These are phyloP conservation scores for Gloeopeniophorella convolvens DNA, from an alignment of 768 basidiomycete species.

Conservation along the genomic window DNA sequence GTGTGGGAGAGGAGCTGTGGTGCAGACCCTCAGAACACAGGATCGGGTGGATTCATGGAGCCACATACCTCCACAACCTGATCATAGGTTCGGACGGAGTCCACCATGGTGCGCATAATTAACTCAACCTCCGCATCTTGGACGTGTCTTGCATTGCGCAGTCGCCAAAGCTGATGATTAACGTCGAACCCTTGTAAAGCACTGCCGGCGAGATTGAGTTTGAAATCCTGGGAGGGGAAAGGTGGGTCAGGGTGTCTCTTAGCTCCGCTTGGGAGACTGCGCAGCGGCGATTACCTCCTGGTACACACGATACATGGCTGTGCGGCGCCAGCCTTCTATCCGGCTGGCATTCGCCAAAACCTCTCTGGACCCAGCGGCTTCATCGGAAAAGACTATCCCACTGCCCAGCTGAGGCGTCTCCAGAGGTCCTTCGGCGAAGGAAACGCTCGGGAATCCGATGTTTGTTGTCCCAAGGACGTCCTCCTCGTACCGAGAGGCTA, in stretches of 20 bases:
- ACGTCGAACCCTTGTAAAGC: constrained; percentile 80
- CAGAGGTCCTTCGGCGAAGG: constrained; percentile 42
- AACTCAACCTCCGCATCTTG: constrained; percentile 63
- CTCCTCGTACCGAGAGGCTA: constrained; percentile 91
- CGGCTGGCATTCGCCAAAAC: constrained; percentile 69
- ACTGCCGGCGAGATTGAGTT: constrained; percentile 42
- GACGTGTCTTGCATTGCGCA: constrained; percentile 69
- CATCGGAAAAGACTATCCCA: constrained; percentile 76
- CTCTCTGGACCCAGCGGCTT: constrained; percentile 58
- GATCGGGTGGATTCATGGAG: background rate
- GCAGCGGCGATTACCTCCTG: constrained; percentile 42
- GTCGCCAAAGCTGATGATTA: constrained; percentile 74
- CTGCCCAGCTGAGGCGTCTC: constrained; percentile 58
- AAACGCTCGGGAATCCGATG: constrained; percentile 60
- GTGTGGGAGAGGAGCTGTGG: constrained; percentile 72
- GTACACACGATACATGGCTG: constrained; percentile 70
- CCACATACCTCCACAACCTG: constrained; percentile 77
- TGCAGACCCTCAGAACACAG: background rate
- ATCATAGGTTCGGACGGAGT: constrained; percentile 72
- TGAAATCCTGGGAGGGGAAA: constrained; percentile 53
- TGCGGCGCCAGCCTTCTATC: constrained; percentile 91
- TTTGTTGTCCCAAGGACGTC: constrained; percentile 62
- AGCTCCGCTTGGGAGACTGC: background rate
- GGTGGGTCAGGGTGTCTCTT: background rate
- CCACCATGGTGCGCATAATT: constrained; percentile 69